A percentile compares a stretch with the other conserved stretches of the same genome.
Conservation (phyloP, 768 basidiomycete genomes). For the Russula sp. region DNA sequence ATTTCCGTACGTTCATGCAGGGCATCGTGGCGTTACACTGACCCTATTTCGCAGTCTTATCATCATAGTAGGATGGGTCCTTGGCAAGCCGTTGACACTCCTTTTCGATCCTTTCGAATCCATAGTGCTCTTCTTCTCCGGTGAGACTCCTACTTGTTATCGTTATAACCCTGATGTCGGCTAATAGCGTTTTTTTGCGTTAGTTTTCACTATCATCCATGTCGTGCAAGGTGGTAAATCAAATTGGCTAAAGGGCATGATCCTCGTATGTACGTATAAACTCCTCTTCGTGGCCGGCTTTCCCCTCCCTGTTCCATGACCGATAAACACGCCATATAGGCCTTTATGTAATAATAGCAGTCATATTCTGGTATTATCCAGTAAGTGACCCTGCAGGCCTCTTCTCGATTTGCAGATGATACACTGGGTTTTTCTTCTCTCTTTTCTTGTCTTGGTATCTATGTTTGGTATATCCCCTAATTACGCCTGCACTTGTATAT, state of each 20-base stretch:
- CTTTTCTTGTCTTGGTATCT: too few relatives aligned
- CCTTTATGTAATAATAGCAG: slow-evolving; percentile 67
- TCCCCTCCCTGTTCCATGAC: slow-evolving; percentile 4
- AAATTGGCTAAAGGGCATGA: slow-evolving; percentile 80
- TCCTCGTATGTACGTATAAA: slow-evolving; percentile 57
- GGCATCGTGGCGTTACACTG: slow-evolving; percentile 4
- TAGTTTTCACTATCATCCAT: slow-evolving; percentile 79
- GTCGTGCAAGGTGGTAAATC: slow-evolving; percentile 80
- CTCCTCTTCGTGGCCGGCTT: neutral
- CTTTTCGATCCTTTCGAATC: slow-evolving; percentile 46
- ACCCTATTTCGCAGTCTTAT: slow-evolving; percentile 51
- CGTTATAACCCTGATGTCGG: neutral
- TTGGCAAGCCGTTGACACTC: slow-evolving; percentile 75
- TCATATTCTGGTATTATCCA: slow-evolving; percentile 65
- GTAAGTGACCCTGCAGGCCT: slow-evolving; percentile 30
- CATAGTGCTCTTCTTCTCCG: slow-evolving; percentile 47
- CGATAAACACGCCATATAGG: slow-evolving; percentile 38
- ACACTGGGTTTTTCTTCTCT: neutral
- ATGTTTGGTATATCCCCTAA: neutral
- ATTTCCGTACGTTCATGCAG: slow-evolving; percentile 59
- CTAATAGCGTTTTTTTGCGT: neutral
- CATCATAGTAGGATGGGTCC: slow-evolving; percentile 72
- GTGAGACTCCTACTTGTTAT: slow-evolving; percentile 33
- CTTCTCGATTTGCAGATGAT: slow-evolving; percentile 16
- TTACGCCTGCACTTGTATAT: neutral